A percentile compares a stretch with the other conserved stretches of the same genome.
These are phyloP conservation scores for Leccinellum albellum DNA, from an alignment of 768 basidiomycete species.

Conservation along the genomic window DNA sequence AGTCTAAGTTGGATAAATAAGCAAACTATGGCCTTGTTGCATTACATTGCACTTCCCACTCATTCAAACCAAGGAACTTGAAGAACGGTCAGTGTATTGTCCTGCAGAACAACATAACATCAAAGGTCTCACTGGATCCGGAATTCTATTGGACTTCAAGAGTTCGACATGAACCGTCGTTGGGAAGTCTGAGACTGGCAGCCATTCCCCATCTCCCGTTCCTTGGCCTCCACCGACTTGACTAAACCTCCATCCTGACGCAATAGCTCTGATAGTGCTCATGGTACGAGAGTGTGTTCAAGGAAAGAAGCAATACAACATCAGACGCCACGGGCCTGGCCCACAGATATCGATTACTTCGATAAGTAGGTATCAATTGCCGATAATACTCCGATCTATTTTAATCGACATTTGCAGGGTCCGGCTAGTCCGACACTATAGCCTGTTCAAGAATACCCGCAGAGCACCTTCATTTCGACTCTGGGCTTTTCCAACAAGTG, in stretches of 20 bases:
- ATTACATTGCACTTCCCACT: constrained; percentile 90
- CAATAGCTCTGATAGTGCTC: constrained; percentile 28
- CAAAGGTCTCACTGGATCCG: constrained; percentile 67
- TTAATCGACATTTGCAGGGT: not conserved
- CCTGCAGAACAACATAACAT: not conserved
- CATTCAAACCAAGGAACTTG: constrained; percentile 73
- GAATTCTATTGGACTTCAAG: constrained; percentile 65
- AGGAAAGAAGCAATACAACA: not conserved
- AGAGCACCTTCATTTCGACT: not conserved
- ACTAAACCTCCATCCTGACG: constrained; percentile 61
- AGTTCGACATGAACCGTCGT: constrained; percentile 89
- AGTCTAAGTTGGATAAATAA: not conserved
- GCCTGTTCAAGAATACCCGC: not conserved
- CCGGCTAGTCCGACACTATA: not conserved
- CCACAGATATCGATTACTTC: constrained; percentile 1
- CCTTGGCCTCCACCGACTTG: constrained; percentile 61
- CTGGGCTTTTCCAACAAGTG: not conserved
- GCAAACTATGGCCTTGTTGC: not conserved
- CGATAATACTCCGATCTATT: constrained; percentile 12
- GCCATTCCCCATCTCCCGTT: constrained; percentile 64
- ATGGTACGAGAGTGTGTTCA: constrained; percentile 7
- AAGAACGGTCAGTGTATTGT: constrained; percentile 7
- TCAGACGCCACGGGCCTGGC: not conserved
- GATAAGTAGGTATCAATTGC: not conserved
- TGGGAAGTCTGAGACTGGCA: constrained; percentile 61